Base-by-base conservation (phyloP, 768 basidiomycete species). In the Rhizopogon rudus region DNA sequence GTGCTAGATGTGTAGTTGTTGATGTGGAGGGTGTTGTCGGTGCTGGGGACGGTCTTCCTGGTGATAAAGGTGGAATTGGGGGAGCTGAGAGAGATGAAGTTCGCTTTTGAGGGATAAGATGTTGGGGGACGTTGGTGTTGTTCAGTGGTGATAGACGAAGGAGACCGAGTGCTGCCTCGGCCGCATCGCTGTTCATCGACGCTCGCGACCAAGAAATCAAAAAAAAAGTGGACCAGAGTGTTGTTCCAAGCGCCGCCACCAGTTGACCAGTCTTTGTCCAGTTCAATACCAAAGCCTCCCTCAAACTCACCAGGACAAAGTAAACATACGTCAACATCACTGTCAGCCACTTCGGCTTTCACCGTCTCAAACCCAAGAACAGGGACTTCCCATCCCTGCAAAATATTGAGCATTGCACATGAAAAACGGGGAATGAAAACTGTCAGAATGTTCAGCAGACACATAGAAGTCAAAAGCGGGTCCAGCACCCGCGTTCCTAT, bases 131-230 rank as follows among this genome's bases (percentile, higher is more conserved):
- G 63, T 55, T 25, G 71, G 61, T 48, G 49, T 73, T 63, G 55
- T 69, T 69, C 54, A 67, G 64, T 46, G 72, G 69, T 42, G 74
- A 77, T 48, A 82, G 77, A 63, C 77, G 76, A 57, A 83, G 76
- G 28, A 83, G 72, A 65, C 80, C 81, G 55, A 83, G 77, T 40
- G 79, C 80, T 54, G 81, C 81, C 68, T 83, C 81, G 63, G 76
- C 75, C 61, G 79, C 81, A 79, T 82, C 82, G 71, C 68, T 77
- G 66, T 72, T 73, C 77, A 77, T 78, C 67, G 71, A 50, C 53
- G 29, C 14, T 52, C 33, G 12, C 33, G 29, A 35, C 50, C 31
- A 31, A 37, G 35, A 37, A 37, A 37, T 37, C 35, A 10, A 37
- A 37, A 37, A 37, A 3, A 12, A 12, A 12, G 35, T 37, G 12